A percentile compares a stretch with the other conserved stretches of the same genome.
phyloP scores from a whole-genome alignment of 768 basidiomycete species.

The Kwoniella shandongensis region DNA sequence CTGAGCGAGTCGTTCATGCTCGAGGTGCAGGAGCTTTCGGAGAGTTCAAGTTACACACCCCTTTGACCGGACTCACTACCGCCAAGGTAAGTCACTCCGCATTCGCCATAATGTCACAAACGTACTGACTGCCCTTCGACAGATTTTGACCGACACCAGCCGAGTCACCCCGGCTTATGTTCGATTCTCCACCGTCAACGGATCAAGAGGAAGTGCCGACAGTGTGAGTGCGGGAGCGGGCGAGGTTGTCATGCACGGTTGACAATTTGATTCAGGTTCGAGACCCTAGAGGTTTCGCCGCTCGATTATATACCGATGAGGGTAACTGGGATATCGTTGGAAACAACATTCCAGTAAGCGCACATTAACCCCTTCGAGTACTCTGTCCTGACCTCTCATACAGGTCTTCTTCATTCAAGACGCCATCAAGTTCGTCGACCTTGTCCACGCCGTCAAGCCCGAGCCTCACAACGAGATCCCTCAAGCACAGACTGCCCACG shows the following conservation, averaged over 20 bases:
- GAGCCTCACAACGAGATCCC: constrained; percentile 76
- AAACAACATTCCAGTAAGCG: constrained; percentile 44
- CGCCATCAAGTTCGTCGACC: constrained; percentile 79
- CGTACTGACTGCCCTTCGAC: background rate
- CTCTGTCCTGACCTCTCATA: too few relatives aligned
- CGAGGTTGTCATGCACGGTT: too few relatives aligned
- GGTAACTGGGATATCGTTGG: constrained; percentile 68
- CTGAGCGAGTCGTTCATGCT: constrained; percentile 65
- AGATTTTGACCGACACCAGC: constrained; percentile 66
- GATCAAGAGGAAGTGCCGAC: constrained; percentile 77
- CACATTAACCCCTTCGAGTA: too few relatives aligned
- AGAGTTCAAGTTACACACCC: constrained; percentile 72
- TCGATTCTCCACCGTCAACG: constrained; percentile 80
- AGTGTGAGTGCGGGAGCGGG: constrained; percentile 43
- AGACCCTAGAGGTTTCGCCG: constrained; percentile 83
- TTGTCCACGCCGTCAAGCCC: constrained; percentile 84
- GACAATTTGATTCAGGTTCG: constrained; percentile 67
- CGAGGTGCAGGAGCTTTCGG: constrained; percentile 66
- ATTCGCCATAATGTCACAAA: background rate
- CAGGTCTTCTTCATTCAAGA: constrained; percentile 50
- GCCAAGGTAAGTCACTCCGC: constrained; percentile 55
- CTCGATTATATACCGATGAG: constrained; percentile 77
- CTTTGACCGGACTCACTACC: constrained; percentile 69
- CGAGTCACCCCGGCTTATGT: constrained; percentile 74
- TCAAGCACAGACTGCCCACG: constrained; percentile 60